Evolutionary conservation across 2,329 filamentous ascomycete genomes (phyloP).

Genomic region (Fusarium newnesense): DNA sequence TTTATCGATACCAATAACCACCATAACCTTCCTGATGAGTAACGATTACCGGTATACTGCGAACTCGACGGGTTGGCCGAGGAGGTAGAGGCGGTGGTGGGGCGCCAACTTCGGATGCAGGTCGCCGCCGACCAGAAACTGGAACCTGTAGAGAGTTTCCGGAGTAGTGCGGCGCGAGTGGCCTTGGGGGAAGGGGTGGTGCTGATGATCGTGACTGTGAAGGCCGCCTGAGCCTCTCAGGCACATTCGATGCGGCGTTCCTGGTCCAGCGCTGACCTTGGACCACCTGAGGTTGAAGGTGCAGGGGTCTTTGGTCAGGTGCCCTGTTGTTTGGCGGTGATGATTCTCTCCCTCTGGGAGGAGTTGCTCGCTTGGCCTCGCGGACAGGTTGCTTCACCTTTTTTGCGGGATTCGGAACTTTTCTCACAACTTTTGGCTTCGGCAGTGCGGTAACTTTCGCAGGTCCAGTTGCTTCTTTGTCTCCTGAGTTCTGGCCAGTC

Average conservation of each 20-base stretch:
- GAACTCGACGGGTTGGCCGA: slow-evolving; percentile 39
- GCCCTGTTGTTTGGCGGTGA: slow-evolving; percentile 39
- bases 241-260: background rate
- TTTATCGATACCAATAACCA: slow-evolving; percentile 38
- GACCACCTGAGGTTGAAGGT: slow-evolving; percentile 5
- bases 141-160: slow-evolving; percentile 18
- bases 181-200: slow-evolving; percentile 30
- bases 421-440: slow-evolving; percentile 34
- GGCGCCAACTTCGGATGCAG: slow-evolving; percentile 39
- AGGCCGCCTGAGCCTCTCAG: slow-evolving; percentile 8
- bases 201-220: slow-evolving; percentile 13
- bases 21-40: slow-evolving; percentile 43
- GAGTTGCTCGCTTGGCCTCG: slow-evolving; percentile 24
- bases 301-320: slow-evolving; percentile 1
- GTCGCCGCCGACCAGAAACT: slow-evolving; percentile 11
- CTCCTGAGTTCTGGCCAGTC: slow-evolving; percentile 16
- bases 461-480: slow-evolving; percentile 5
- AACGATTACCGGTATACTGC: slow-evolving; percentile 46
- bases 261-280: slow-evolving; percentile 10
- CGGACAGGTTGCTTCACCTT: slow-evolving; percentile 27
- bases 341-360: slow-evolving; percentile 36
- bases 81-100: slow-evolving; percentile 42
- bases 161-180: slow-evolving; percentile 22
- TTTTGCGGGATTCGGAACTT: slow-evolving; percentile 15
- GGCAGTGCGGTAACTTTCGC: background rate